These are phyloP conservation scores for Tricholomella constricta DNA, from an alignment of 768 basidiomycete species.

Conservation along the genomic window DNA sequence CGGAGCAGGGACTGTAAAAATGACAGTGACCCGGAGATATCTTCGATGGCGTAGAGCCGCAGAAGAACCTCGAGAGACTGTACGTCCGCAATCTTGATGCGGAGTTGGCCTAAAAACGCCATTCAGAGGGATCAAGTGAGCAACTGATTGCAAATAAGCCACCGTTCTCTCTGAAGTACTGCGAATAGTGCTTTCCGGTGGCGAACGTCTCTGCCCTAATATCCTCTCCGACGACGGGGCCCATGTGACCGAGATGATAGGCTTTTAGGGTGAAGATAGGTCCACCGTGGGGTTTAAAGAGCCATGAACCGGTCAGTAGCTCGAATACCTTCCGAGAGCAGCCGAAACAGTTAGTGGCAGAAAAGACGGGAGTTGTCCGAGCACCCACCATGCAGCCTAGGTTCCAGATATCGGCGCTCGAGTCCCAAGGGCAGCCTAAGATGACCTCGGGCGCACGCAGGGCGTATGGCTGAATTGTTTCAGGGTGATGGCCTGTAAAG, in stretches of 20 bases:
- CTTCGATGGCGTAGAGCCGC: slow-evolving; percentile 5
- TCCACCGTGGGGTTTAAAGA: slow-evolving; percentile 20
- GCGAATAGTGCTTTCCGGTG: slow-evolving; percentile 8
- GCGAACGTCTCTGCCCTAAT: slow-evolving; percentile 12
- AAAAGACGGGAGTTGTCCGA: not conserved
- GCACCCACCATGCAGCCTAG: slow-evolving; percentile 29
- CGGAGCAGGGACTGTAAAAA: slow-evolving; percentile 15
- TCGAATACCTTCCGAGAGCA: slow-evolving; percentile 28
- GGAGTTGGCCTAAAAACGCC: slow-evolving; percentile 1
- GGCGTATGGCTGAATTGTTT: slow-evolving; percentile 22
- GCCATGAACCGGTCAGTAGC: slow-evolving; percentile 22
- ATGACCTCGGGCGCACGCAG: slow-evolving; percentile 33
- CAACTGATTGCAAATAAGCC: no score
- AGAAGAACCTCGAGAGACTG: not conserved
- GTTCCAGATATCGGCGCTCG: slow-evolving; percentile 33
- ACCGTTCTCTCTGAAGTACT: slow-evolving; percentile 17
- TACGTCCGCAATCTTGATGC: not conserved
- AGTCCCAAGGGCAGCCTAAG: slow-evolving; percentile 22
- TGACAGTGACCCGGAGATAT: slow-evolving; percentile 1
- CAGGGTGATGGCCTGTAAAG: slow-evolving; percentile 10
- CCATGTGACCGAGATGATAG: slow-evolving; percentile 24
- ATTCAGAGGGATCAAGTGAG: not conserved
- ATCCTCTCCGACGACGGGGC: slow-evolving; percentile 11
- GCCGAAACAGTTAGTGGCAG: no score
- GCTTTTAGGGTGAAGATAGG: slow-evolving; percentile 18